These are phyloP conservation scores for Coccomyxa subellipsoidea DNA, from an alignment of 163 green algal species.

Conservation along the genomic window DNA sequence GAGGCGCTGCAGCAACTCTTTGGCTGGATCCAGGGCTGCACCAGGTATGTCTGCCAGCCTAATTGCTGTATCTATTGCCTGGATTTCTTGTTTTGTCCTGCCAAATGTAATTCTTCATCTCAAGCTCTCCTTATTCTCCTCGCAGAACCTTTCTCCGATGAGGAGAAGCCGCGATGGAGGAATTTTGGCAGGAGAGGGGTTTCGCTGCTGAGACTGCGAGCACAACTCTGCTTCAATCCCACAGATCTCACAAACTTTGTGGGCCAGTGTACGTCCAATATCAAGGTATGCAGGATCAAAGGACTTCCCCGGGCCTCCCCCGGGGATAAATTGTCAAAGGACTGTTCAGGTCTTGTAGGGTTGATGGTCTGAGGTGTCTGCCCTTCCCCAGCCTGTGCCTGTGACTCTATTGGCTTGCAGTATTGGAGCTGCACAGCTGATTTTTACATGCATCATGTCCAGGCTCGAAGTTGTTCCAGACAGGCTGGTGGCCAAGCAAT, in stretches of 20 bases:
- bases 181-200: not conserved
- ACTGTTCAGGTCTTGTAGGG: not conserved
- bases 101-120: not conserved
- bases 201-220: not conserved
- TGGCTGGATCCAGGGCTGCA: not conserved
- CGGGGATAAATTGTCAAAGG: not conserved
- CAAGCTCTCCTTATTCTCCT: not conserved
- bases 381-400: too few species aligned
- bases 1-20: not conserved
- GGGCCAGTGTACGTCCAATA: not conserved
- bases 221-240: not conserved
- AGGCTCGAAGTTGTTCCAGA: not conserved
- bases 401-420: too few species aligned
- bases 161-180: not conserved
- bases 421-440: not conserved
- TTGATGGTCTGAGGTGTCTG: not conserved
- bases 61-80: not conserved
- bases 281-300: not conserved
- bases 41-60: not conserved
- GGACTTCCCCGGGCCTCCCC: not conserved
- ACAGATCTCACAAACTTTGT: not conserved
- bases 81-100: not conserved
- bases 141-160: not conserved
- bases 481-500: not conserved
- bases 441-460: not conserved